A percentile compares a stretch with the other conserved stretches of the same genome.
phyloP scores from a whole-genome alignment of 1,284 basidiomycete species.

The Austroboletus niveus region DNA sequence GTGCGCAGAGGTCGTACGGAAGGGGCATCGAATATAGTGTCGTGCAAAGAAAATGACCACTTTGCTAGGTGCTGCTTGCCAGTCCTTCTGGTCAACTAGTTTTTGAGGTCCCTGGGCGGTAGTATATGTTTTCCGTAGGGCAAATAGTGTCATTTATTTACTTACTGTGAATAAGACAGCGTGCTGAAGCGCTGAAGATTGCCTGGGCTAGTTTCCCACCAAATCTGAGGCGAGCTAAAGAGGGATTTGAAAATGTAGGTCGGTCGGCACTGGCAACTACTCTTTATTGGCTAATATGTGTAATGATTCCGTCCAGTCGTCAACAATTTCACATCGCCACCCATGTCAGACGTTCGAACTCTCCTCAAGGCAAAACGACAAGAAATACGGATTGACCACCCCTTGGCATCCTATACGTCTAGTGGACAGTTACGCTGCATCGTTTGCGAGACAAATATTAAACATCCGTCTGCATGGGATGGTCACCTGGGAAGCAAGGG shows the following conservation, averaged over 20 bases:
- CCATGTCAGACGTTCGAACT: constrained; percentile 71
- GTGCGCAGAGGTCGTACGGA: constrained; percentile 81
- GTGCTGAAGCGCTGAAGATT: too few relatives aligned
- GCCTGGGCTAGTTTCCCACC: too few relatives aligned
- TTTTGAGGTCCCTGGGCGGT: too few relatives aligned
- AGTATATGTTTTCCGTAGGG: too few relatives aligned
- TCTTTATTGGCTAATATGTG: too few relatives aligned
- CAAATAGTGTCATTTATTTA: too few relatives aligned
- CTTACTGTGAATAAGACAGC: too few relatives aligned
- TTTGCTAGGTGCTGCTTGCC: background rate
- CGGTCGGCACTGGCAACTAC: too few relatives aligned
- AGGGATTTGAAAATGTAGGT: too few relatives aligned
- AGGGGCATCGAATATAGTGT: constrained; percentile 47
- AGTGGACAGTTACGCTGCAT: constrained; percentile 67
- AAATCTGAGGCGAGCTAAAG: too few relatives aligned
- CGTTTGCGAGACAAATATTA: constrained; percentile 62
- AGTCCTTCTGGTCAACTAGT: background rate
- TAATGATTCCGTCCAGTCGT: constrained; percentile 37
- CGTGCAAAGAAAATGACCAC: background rate
- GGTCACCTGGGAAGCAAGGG: constrained; percentile 79
- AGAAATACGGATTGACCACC: constrained; percentile 68
- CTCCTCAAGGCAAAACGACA: constrained; percentile 75
- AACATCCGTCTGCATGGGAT: constrained; percentile 79
- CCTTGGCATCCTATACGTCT: constrained; percentile 64
- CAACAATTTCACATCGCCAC: background rate